Conservation (phyloP, 1,284 basidiomycete genomes). For the Ceratobasidium sp. region DNA sequence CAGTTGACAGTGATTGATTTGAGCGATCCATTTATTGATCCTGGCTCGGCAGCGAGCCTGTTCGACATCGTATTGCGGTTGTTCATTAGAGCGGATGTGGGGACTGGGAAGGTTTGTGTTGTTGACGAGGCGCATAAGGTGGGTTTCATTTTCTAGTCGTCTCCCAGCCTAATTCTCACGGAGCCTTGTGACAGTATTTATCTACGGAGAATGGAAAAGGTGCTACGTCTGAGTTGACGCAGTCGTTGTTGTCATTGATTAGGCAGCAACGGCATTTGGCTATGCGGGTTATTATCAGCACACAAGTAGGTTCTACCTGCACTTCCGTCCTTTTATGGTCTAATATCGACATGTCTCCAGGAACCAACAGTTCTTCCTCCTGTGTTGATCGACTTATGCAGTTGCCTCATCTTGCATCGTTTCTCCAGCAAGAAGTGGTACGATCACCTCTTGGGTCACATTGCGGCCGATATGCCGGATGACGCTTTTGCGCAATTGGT, state of each 20-base stretch:
- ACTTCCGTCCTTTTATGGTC: not conserved
- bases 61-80: conserved; percentile 77
- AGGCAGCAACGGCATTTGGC: conserved; percentile 79
- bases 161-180: not conserved
- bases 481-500: conserved; percentile 77
- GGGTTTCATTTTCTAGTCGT: conserved; percentile 43
- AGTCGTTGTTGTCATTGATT: conserved; percentile 69
- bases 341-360: conserved; percentile 57
- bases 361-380: conserved; percentile 78
- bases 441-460: conserved; percentile 74
- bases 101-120: conserved; percentile 76
- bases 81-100: conserved; percentile 73
- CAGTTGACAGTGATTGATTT: conserved; percentile 57
- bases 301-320: conserved; percentile 59
- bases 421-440: conserved; percentile 83
- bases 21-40: conserved; percentile 78
- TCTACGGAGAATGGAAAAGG: conserved; percentile 58
- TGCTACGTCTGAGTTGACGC: conserved; percentile 67
- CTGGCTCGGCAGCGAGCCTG: conserved; percentile 72
- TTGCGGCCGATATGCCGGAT: conserved; percentile 70
- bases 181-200: conserved; percentile 66
- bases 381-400: conserved; percentile 75
- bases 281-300: conserved; percentile 79
- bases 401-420: conserved; percentile 73
- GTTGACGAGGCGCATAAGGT: conserved; percentile 84